phyloP scores from a whole-genome alignment of 2,329 filamentous ascomycete species.

The Hypoxylon sp. region DNA sequence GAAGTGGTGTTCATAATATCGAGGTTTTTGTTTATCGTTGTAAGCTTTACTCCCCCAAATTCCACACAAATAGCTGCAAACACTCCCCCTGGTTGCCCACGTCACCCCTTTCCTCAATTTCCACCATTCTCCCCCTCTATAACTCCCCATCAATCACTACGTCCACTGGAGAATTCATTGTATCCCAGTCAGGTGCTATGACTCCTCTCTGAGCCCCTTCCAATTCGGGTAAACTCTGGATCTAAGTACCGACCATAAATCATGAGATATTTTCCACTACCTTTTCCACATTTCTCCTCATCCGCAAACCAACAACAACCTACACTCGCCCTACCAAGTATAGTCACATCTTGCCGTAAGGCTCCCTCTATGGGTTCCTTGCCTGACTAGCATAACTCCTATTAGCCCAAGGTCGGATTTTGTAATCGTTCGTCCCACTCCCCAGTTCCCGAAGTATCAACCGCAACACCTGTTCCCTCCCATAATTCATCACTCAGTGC shows the following conservation, averaged over 20 bases:
- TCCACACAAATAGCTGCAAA: not conserved
- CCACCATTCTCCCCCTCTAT: not conserved
- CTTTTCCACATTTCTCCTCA: not conserved
- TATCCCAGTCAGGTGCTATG: not conserved
- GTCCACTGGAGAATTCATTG: not conserved
- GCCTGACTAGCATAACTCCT: not conserved
- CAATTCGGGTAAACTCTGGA: not conserved
- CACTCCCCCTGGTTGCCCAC: not conserved
- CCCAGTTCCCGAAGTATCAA: not conserved
- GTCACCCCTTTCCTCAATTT: not conserved
- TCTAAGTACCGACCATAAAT: not conserved
- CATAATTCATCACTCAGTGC: not conserved
- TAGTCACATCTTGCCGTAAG: not conserved
- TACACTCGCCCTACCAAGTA: not conserved
- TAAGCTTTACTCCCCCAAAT: not conserved
- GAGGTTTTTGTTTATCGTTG: too few species aligned
- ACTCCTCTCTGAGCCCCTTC: not conserved
- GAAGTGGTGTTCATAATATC: too few species aligned
- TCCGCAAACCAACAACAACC: not conserved
- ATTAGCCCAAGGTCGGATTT: not conserved
- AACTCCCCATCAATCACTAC: not conserved
- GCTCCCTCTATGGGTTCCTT: not conserved
- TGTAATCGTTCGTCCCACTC: not conserved
- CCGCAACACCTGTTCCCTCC: not conserved
- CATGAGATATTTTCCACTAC: not conserved